A percentile compares a stretch with the other conserved stretches of the same genome.
Conservation (phyloP, 106 monocot genomes). For the Acorus gramineus region DNA sequence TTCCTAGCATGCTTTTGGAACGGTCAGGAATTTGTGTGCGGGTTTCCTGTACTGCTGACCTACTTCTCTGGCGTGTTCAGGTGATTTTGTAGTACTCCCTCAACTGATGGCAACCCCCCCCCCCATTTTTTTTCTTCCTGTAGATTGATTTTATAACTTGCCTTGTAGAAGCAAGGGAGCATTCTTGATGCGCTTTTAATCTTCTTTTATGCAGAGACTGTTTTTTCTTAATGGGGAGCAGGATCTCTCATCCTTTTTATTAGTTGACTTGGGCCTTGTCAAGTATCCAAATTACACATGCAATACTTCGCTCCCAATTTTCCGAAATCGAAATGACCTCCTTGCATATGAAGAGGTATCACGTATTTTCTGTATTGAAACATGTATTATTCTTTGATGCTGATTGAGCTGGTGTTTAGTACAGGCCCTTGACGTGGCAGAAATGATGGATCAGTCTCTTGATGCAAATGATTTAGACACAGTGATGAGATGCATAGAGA, state of each 20-base stretch:
- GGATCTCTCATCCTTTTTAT: constrained; percentile 77
- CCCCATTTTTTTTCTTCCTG: constrained; percentile 1
- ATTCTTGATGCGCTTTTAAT: neutral
- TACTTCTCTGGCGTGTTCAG: constrained; percentile 83
- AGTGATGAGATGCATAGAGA: constrained; percentile 56
- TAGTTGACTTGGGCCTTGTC: constrained; percentile 76
- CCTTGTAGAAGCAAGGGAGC: neutral
- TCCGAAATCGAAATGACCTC: constrained; percentile 35
- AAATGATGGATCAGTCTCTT: constrained; percentile 80
- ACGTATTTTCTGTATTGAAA: neutral
- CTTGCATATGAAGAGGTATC: constrained; percentile 92
- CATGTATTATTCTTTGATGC: neutral
- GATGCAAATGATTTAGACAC: constrained; percentile 52
- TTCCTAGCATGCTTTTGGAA: constrained; percentile 38
- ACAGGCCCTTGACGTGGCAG: constrained; percentile 89
- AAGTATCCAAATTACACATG: constrained; percentile 77
- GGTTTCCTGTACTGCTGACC: constrained; percentile 52
- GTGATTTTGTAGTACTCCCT: constrained; percentile 18
- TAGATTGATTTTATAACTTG: neutral
- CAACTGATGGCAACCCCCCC: neutral
- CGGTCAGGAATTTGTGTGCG: constrained; percentile 51
- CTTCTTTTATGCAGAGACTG: constrained; percentile 49
- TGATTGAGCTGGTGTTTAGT: neutral
- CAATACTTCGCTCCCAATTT: constrained; percentile 47
- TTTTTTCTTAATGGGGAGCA: constrained; percentile 97